Evolutionary conservation across 306 rosid species (phyloP).

Genomic region (Acacia acuminata): DNA sequence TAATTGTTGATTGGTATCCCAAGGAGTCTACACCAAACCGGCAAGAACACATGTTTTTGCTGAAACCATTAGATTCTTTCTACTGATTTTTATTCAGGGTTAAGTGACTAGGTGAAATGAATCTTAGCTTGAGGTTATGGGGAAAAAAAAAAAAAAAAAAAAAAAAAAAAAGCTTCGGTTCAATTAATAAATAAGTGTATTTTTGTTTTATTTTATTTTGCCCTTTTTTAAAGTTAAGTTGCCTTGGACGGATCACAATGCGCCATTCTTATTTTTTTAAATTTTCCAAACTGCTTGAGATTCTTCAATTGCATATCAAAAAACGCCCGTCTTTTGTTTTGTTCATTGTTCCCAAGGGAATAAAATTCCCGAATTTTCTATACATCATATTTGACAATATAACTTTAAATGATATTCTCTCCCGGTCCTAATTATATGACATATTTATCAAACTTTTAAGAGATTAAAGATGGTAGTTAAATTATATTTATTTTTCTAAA

Average conservation of each 20-base stretch:
- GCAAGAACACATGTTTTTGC: background rate
- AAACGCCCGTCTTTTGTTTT: background rate
- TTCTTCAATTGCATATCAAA: background rate
- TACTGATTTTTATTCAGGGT: background rate
- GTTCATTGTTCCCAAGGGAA: background rate
- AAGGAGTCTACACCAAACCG: too few species aligned
- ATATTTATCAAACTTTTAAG: too few species aligned
- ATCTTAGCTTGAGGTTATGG: background rate
- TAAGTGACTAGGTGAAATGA: background rate
- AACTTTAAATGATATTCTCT: too few species aligned
- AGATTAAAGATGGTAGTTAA: too few species aligned
- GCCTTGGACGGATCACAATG: background rate
- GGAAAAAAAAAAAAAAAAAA: too few species aligned
- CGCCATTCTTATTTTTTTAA: background rate
- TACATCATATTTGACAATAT: too few species aligned
- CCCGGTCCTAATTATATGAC: too few species aligned
- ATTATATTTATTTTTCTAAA: too few species aligned
- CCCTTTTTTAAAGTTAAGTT: background rate
- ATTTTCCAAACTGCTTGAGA: background rate
- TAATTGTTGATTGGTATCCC: too few species aligned
- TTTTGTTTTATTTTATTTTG: background rate
- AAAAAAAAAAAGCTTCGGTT: too few species aligned
- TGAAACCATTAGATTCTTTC: background rate
- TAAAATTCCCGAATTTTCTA: background rate
- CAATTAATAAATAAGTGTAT: too few species aligned